Conservation (phyloP, 176 grass and related monocot species). For the Eleusine indica region DNA sequence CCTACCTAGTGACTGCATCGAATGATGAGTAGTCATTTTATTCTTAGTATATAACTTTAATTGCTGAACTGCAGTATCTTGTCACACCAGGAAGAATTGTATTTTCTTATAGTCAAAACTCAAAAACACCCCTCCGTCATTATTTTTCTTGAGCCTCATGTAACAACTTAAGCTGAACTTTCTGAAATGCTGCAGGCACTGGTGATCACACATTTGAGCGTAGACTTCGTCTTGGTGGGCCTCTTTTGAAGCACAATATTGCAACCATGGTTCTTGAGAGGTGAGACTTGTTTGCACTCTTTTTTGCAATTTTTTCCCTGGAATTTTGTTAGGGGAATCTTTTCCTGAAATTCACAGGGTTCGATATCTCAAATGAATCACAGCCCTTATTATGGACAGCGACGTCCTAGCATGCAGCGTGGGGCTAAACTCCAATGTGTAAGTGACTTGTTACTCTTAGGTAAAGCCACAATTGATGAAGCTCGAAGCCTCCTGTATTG, state of each 20-base stretch:
- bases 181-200: conserved; percentile 63
- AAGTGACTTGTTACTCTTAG: conserved; percentile 89
- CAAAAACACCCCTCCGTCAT: neutral
- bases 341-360: neutral
- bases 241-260: conserved; percentile 91
- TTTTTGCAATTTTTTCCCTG: conserved; percentile 9
- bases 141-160: neutral
- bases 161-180: conserved; percentile 16
- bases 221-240: conserved; percentile 79
- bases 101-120: neutral
- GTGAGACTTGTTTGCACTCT: conserved; percentile 51
- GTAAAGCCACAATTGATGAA: conserved; percentile 96
- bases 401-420: conserved; percentile 83
- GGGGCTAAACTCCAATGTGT: conserved; percentile 89
- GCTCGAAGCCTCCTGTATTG: conserved; percentile 89
- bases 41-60: neutral
- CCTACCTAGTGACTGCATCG: neutral
- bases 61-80: neutral
- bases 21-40: neutral
- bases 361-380: conserved; percentile 49
- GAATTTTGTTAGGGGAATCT: neutral
- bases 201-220: conserved; percentile 97
- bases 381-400: conserved; percentile 92
- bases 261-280: conserved; percentile 99
- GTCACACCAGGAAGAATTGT: neutral